Evolutionary conservation across 306 rosid species (phyloP), one percentile per base, ranked within the genome.

Genomic region (Dicorynia guianensis): DNA sequence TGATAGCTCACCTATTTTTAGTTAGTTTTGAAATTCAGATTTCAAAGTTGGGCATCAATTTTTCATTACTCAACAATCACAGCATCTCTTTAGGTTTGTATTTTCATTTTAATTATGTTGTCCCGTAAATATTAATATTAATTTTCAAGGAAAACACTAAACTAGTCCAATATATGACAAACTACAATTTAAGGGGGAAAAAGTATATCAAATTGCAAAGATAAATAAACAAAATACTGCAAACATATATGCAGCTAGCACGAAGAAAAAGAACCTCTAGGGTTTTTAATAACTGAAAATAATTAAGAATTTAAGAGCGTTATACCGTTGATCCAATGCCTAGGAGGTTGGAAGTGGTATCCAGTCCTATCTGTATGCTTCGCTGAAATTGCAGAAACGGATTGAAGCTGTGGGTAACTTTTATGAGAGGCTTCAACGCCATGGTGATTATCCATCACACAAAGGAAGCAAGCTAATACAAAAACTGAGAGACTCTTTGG

Each of bases 321-420:
- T 79, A 25, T 25, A 94, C 98, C 97, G 68, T 95, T 95, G 8
- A 92, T 90, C 97, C 97, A 95, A 68, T 95, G 74, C 3, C 66
- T 80, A 30, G 46, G 87, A 67, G 98, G 97, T 59, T 89, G 98
- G 72, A 92, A 95, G 59, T 95, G 98, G 63, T 43, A 95, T 2
- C 80, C 87, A 68, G 97, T 86, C 80, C 96, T 84, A 68, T 86
- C 87, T 9, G 75, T 34, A 36, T 69, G 82, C 4, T 39, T 73
- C 5, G 80, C 75, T 1, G 48, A 14, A 8, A 11, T 61, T 8
- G 72, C 81, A 39, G 74, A 8, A 8, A 85, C 3, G 52, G 92
- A 86, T 69, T 87, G 89, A 58, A 85, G 84, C 61, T 69, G 53
- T 0, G 88, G 85, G 35, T 73, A 82, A 6, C 63, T 46, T 18